These are phyloP conservation scores for Avena sativa DNA, from an alignment of 176 grass and related monocot genomes.

Conservation along the genomic window DNA sequence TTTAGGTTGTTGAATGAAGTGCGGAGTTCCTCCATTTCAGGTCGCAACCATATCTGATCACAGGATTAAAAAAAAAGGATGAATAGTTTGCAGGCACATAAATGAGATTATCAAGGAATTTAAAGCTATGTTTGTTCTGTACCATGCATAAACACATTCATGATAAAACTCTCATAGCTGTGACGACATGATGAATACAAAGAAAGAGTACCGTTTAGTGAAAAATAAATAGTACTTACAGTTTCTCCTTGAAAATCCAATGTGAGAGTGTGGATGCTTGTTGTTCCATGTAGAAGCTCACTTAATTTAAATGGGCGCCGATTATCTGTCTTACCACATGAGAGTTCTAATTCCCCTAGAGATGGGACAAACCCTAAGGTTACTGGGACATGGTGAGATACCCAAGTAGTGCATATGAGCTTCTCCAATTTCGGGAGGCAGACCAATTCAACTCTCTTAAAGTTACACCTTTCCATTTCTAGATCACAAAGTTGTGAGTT, in stretches of 20 bases:
- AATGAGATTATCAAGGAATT: background rate
- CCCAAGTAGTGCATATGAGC: background rate
- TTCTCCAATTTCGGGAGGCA: conserved; percentile 15
- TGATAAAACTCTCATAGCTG: background rate
- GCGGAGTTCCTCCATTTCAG: background rate
- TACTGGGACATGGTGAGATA: background rate
- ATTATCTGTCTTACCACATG: background rate
- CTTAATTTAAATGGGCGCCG: background rate
- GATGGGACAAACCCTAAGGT: background rate
- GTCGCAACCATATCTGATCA: background rate
- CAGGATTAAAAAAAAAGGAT: background rate
- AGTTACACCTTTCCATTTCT: background rate
- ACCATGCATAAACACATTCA: background rate
- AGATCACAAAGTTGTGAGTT: background rate
- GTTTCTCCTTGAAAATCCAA: conserved; percentile 36
- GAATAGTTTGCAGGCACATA: background rate
- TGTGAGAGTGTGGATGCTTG: background rate
- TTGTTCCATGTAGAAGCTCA: background rate
- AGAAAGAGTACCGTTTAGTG: too few species aligned
- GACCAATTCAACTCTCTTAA: background rate
- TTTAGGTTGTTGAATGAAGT: too few species aligned
- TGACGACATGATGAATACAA: background rate
- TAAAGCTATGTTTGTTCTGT: background rate
- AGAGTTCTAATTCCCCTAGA: background rate
- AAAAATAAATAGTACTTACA: background rate